phyloP scores from a whole-genome alignment of 306 rosid species.

The Fragaria iinumae region DNA sequence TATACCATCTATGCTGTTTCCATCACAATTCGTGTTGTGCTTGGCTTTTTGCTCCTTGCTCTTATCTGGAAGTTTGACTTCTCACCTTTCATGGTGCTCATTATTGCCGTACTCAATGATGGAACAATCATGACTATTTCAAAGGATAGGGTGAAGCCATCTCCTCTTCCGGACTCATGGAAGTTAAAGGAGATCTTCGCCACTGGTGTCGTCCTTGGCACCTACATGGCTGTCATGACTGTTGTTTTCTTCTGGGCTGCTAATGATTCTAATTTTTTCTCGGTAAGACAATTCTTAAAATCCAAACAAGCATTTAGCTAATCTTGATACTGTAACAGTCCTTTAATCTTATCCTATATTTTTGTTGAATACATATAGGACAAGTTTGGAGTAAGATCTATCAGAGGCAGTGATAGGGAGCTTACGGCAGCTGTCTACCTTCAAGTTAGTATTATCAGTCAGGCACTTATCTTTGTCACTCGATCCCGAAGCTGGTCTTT shows the following conservation, averaged over 20 bases:
- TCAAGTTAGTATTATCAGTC: slow-evolving; percentile 86
- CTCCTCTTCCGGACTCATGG: slow-evolving; percentile 96
- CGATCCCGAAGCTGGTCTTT: slow-evolving; percentile 83
- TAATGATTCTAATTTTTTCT: slow-evolving; percentile 57
- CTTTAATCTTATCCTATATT: neutral
- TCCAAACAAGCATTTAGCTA: neutral
- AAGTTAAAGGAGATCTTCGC: slow-evolving; percentile 82
- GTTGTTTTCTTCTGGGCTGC: slow-evolving; percentile 84
- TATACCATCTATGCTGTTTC: slow-evolving; percentile 93
- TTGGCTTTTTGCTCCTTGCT: slow-evolving; percentile 77
- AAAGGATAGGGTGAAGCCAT: slow-evolving; percentile 87
- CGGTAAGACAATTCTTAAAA: slow-evolving; percentile 38
- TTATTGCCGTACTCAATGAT: slow-evolving; percentile 87
- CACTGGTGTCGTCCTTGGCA: slow-evolving; percentile 71
- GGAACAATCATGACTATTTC: slow-evolving; percentile 97
- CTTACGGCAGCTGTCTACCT: slow-evolving; percentile 87
- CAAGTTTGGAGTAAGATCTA: slow-evolving; percentile 63
- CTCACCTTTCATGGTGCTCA: slow-evolving; percentile 91
- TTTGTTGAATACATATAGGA: slow-evolving; percentile 39
- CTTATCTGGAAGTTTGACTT: slow-evolving; percentile 91
- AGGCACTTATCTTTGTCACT: slow-evolving; percentile 91
- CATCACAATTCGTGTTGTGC: slow-evolving; percentile 74
- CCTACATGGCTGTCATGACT: slow-evolving; percentile 84
- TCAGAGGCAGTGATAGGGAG: slow-evolving; percentile 37
- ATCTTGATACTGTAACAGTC: neutral